A percentile compares a stretch with the other conserved stretches of the same genome.
Evolutionary conservation across 108 stramenopile genomes (phyloP).

Genomic region (Cylindrotheca fusiformis): DNA sequence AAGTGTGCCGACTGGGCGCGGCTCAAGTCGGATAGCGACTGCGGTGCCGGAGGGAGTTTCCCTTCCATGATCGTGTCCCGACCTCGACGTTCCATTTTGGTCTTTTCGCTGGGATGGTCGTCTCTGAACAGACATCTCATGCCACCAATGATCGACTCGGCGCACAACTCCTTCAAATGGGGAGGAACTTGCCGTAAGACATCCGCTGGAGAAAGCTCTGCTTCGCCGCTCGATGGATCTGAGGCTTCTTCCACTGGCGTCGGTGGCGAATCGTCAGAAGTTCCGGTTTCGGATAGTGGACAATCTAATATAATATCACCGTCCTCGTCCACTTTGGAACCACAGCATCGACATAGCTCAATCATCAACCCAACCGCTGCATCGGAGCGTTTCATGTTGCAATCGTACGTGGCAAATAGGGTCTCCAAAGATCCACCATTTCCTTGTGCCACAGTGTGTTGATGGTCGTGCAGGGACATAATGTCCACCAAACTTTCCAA

Average conservation of each 20-base stretch:
- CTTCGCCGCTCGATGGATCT: neutral
- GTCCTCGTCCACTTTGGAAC: slow-evolving; percentile 71
- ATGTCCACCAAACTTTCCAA: slow-evolving; percentile 84
- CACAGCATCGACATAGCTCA: slow-evolving; percentile 79
- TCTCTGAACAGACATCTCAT: slow-evolving; percentile 66
- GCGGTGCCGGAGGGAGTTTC: slow-evolving; percentile 23
- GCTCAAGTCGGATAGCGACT: slow-evolving; percentile 30
- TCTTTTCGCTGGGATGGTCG: slow-evolving; percentile 39
- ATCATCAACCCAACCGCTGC: slow-evolving; percentile 71
- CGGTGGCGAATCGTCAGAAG: slow-evolving; percentile 23
- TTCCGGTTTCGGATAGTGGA: neutral
- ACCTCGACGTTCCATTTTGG: slow-evolving; percentile 25
- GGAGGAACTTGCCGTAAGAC: slow-evolving; percentile 59
- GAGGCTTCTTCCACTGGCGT: neutral
- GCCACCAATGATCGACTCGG: slow-evolving; percentile 68
- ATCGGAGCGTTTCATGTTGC: slow-evolving; percentile 68
- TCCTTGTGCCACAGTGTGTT: slow-evolving; percentile 33
- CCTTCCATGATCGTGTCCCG: slow-evolving; percentile 32
- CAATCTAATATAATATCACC: slow-evolving; percentile 43
- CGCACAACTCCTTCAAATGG: slow-evolving; percentile 80
- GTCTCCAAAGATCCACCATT: slow-evolving; percentile 68
- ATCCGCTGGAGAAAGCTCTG: neutral
- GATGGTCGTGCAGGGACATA: slow-evolving; percentile 62
- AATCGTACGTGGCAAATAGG: slow-evolving; percentile 80
- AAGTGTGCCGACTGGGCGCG: slow-evolving; percentile 28